These are phyloP conservation scores for Tinospora cordifolia DNA, from an alignment of 164 flowering plant species.

Conservation along the genomic window DNA sequence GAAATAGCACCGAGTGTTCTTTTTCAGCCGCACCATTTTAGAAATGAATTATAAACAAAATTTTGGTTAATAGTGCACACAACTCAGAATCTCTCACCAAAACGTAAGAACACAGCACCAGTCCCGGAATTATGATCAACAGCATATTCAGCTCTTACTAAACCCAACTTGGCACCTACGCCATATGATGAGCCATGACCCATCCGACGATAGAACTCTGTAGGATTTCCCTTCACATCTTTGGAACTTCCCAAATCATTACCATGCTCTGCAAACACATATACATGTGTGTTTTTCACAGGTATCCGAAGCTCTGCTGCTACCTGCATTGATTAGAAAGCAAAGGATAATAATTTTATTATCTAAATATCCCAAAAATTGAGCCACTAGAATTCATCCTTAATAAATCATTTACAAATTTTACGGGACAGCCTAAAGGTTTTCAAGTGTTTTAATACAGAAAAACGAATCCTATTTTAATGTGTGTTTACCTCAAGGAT, in stretches of 20 bases:
- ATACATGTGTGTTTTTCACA: slow-evolving; percentile 69
- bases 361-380: neutral
- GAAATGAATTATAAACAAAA: slow-evolving; percentile 1
- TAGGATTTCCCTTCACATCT: slow-evolving; percentile 96
- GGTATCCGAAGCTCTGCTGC: slow-evolving; percentile 90
- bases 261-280: slow-evolving; percentile 94
- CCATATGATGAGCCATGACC: slow-evolving; percentile 97
- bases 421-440: neutral
- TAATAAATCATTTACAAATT: neutral
- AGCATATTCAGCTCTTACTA: slow-evolving; percentile 93
- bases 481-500: slow-evolving; percentile 68
- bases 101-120: slow-evolving; percentile 88
- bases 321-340: slow-evolving; percentile 36
- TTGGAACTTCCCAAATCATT: slow-evolving; percentile 96
- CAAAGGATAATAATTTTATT: neutral
- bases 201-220: slow-evolving; percentile 82
- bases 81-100: slow-evolving; percentile 92
- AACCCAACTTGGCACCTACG: slow-evolving; percentile 74
- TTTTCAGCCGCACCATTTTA: neutral
- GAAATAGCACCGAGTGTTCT: neutral
- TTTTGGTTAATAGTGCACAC: neutral
- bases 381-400: neutral
- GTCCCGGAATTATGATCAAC: slow-evolving; percentile 93
- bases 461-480: neutral
- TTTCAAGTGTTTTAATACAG: neutral